Conservation (phyloP, 345 rosid species). For the Ceriops decandra region DNA sequence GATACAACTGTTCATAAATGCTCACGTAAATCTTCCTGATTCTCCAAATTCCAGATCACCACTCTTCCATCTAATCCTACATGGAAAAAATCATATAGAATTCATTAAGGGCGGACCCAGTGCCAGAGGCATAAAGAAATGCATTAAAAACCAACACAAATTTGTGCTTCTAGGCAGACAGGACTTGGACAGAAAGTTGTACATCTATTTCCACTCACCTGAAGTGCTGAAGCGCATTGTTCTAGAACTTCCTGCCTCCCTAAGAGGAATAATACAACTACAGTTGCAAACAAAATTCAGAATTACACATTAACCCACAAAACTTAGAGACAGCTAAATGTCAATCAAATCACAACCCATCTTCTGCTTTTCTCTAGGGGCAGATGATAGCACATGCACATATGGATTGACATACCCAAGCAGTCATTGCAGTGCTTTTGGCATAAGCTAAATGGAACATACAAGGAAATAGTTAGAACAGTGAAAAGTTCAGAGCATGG, state of each 20-base stretch:
- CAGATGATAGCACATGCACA: background rate
- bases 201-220: constrained; percentile 41
- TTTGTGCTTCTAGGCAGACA: background rate
- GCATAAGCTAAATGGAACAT: background rate
- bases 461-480: background rate
- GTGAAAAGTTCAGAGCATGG: background rate
- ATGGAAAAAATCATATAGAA: background rate
- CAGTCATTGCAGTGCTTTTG: background rate
- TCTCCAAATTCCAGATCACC: constrained; percentile 79
- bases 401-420: background rate
- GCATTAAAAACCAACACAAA: background rate
- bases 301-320: background rate
- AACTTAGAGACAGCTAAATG: background rate
- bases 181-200: background rate
- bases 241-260: constrained; percentile 39
- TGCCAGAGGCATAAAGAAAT: background rate
- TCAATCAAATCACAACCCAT: background rate
- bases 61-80: constrained; percentile 90
- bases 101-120: background rate
- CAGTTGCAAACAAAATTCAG: constrained; percentile 24
- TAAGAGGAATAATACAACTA: constrained; percentile 64
- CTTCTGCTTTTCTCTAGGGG: background rate
- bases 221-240: constrained; percentile 87
- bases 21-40: constrained; percentile 50
- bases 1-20: constrained; percentile 22